Conservation (phyloP, 768 basidiomycete genomes). For the Kwoniella sp. region DNA sequence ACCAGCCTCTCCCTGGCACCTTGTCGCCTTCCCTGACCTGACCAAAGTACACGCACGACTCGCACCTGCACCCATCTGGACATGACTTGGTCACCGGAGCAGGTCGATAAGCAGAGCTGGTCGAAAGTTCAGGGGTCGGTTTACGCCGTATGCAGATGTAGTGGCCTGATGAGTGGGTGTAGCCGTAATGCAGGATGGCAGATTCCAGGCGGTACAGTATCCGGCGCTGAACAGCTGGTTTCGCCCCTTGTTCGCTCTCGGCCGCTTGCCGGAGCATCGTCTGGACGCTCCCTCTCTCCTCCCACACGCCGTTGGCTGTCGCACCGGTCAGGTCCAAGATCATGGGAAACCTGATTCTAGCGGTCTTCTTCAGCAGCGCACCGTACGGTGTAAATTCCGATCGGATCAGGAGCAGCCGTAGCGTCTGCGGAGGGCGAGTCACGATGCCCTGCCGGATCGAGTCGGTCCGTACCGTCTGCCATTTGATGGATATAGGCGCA, state of each 20-base stretch:
- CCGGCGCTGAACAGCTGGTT: slow-evolving; percentile 43
- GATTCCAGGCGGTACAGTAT: slow-evolving; percentile 81
- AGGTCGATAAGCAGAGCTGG: slow-evolving; percentile 42
- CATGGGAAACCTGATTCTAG: slow-evolving; percentile 76
- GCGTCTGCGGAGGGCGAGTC: slow-evolving; percentile 71
- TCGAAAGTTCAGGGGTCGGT: slow-evolving; percentile 51
- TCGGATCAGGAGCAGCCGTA: slow-evolving; percentile 85
- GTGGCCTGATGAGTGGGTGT: slow-evolving; percentile 83
- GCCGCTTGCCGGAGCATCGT: slow-evolving; percentile 1
- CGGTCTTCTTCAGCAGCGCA: slow-evolving; percentile 75
- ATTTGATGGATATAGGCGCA: slow-evolving; percentile 34
- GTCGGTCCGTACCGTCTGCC: slow-evolving; percentile 29
- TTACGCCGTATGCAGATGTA: slow-evolving; percentile 87
- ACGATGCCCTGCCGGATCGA: slow-evolving; percentile 41
- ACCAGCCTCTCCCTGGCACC: slow-evolving; percentile 60
- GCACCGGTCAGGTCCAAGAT: slow-evolving; percentile 83
- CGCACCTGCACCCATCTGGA: slow-evolving; percentile 56
- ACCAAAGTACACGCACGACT: slow-evolving; percentile 54
- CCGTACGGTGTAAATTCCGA: slow-evolving; percentile 72
- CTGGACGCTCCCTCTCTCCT: slow-evolving; percentile 19
- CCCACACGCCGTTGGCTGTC: slow-evolving; percentile 34
- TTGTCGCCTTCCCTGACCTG: slow-evolving; percentile 56
- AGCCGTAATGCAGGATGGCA: slow-evolving; percentile 86
- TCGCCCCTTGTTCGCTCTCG: slow-evolving; percentile 32
- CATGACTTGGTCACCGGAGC: slow-evolving; percentile 53